Evolutionary conservation across 164 flowering plant species (phyloP).

Genomic region (Chimonanthus salicifolius): DNA sequence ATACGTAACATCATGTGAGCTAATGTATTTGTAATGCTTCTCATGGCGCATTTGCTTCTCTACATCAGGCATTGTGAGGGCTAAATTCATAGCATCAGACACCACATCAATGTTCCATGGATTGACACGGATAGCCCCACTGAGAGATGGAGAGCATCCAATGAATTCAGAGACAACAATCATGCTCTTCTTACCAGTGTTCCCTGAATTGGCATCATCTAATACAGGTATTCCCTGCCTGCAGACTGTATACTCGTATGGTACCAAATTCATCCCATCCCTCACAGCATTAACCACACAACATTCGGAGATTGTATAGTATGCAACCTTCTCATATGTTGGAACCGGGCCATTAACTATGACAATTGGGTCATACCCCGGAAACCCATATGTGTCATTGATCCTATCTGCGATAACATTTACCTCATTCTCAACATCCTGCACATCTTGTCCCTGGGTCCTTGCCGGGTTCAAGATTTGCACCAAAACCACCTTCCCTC

Average conservation of each 20-base stretch:
- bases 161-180: slow-evolving; percentile 18
- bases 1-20: slow-evolving; percentile 15
- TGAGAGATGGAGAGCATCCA: slow-evolving; percentile 21
- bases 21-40: slow-evolving; percentile 18
- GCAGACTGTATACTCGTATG: slow-evolving; percentile 15
- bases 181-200: slow-evolving; percentile 8
- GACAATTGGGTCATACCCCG: slow-evolving; percentile 40
- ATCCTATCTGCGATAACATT: slow-evolving; percentile 5
- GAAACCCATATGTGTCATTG: slow-evolving; percentile 24
- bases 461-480: slow-evolving; percentile 57
- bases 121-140: slow-evolving; percentile 17
- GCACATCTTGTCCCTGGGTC: slow-evolving; percentile 38
- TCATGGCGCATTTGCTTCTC: slow-evolving; percentile 19
- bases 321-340: slow-evolving; percentile 38
- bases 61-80: slow-evolving; percentile 10
- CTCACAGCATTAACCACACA: slow-evolving; percentile 18
- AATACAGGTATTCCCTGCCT: slow-evolving; percentile 9
- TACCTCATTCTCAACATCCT: slow-evolving; percentile 31
- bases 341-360: slow-evolving; percentile 27
- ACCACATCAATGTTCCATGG: slow-evolving; percentile 20
- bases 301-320: slow-evolving; percentile 28
- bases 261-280: slow-evolving; percentile 19
- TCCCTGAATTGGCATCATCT: not conserved
- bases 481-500: slow-evolving; percentile 41
- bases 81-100: slow-evolving; percentile 15